Percentiles rank a stretch among this genome's conserved stretches.
These are phyloP conservation scores for Hypoxylon rickii DNA, from an alignment of 495 filamentous ascomycete species.

Conservation along the genomic window DNA sequence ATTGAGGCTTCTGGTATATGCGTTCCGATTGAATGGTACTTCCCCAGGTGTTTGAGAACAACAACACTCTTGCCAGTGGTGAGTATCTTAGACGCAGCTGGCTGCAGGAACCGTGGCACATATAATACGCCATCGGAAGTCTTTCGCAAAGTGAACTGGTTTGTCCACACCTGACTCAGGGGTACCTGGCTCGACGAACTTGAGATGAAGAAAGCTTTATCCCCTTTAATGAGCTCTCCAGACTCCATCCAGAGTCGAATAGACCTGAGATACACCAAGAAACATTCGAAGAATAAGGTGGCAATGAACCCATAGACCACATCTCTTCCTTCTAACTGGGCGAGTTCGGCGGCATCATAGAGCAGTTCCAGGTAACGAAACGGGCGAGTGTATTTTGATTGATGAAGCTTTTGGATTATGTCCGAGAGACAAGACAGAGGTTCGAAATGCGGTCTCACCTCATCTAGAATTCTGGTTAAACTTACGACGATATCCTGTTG, in stretches of 20 bases:
- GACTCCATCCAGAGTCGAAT: conserved; percentile 84
- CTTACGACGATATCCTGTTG: conserved; percentile 54
- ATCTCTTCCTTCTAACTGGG: conserved; percentile 70
- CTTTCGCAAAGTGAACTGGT: conserved; percentile 67
- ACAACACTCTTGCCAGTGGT: conserved; percentile 87
- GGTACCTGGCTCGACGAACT: conserved; percentile 62
- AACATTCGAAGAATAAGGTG: conserved; percentile 77
- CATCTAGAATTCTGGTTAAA: conserved; percentile 64
- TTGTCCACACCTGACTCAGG: conserved; percentile 70
- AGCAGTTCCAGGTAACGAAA: conserved; percentile 74
- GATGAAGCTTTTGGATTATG: conserved; percentile 48
- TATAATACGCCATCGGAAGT: conserved; percentile 60
- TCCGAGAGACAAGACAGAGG: conserved; percentile 60
- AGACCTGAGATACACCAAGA: conserved; percentile 79
- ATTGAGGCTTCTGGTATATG: conserved; percentile 42
- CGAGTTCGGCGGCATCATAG: conserved; percentile 66
- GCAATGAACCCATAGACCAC: conserved; percentile 63
- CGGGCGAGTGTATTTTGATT: conserved; percentile 45
- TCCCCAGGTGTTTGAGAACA: conserved; percentile 69
- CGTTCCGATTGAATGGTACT: conserved; percentile 38
- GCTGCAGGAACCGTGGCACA: conserved; percentile 74
- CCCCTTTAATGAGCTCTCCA: conserved; percentile 66
- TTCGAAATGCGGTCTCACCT: conserved; percentile 57
- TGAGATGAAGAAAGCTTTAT: conserved; percentile 75
- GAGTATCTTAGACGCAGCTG: conserved; percentile 71